Evolutionary conservation across 2,329 filamentous ascomycete species (phyloP).

Genomic region (Talaromyces sp.): DNA sequence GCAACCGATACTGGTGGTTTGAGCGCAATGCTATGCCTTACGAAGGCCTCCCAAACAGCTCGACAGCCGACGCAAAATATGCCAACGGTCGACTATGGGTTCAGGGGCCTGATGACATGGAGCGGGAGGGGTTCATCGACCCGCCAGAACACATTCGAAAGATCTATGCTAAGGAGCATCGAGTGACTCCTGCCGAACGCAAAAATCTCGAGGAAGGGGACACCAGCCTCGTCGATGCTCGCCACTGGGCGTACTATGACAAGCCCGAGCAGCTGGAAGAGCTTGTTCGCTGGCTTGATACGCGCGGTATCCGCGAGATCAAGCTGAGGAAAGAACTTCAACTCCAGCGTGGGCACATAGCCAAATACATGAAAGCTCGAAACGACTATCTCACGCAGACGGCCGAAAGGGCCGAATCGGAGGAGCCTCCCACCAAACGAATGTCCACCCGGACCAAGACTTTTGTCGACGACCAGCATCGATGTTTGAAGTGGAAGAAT

Average conservation of each 20-base stretch:
- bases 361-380: conserved; percentile 73
- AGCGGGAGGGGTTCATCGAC: conserved; percentile 81
- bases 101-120: conserved; percentile 86
- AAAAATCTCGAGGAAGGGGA: conserved; percentile 79
- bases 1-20: conserved; percentile 99
- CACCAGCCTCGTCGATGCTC: conserved; percentile 69
- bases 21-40: conserved; percentile 98
- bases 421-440: conserved; percentile 44
- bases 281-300: conserved; percentile 83
- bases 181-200: conserved; percentile 78
- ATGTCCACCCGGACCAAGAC: conserved; percentile 61
- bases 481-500: conserved; percentile 64
- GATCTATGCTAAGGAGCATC: conserved; percentile 71
- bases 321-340: conserved; percentile 84
- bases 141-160: conserved; percentile 64
- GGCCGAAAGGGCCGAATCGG: conserved; percentile 46
- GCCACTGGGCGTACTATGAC: conserved; percentile 88
- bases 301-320: conserved; percentile 76
- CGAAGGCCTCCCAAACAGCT: conserved; percentile 78
- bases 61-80: conserved; percentile 79
- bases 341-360: conserved; percentile 69
- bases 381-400: conserved; percentile 61
- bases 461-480: conserved; percentile 52
- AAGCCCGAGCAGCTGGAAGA: conserved; percentile 71
- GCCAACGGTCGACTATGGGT: conserved; percentile 96